A percentile compares a stretch with the other conserved stretches of the same genome.
Evolutionary conservation across 1,284 basidiomycete species (phyloP).

Genomic region (Moesziomyces antarcticus): DNA sequence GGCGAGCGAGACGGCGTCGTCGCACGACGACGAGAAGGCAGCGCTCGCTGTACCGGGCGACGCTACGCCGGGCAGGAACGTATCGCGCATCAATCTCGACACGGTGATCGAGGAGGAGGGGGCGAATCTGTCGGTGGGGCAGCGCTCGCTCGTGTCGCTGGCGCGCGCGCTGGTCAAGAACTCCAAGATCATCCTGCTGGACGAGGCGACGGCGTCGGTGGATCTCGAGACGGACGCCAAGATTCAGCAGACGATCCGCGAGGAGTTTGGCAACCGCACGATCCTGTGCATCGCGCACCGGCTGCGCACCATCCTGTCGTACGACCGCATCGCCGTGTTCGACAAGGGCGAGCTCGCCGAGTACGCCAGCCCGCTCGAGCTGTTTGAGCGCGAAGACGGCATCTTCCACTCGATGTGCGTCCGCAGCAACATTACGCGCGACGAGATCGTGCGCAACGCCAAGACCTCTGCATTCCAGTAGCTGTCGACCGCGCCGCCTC

Average conservation of each 20-base stretch:
- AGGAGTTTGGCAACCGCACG: conserved; percentile 82
- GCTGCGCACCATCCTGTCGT: conserved; percentile 81
- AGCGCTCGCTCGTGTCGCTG: conserved; percentile 67
- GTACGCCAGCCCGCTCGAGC: conserved; percentile 76
- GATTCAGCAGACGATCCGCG: conserved; percentile 85
- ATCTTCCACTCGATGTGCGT: conserved; percentile 79
- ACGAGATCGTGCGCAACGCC: conserved; percentile 64
- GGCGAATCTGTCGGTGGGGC: conserved; percentile 66
- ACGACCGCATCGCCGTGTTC: conserved; percentile 83
- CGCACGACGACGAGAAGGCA: conserved; percentile 34
- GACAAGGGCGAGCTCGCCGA: conserved; percentile 78
- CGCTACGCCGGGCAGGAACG: conserved; percentile 17
- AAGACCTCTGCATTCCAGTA: conserved; percentile 8
- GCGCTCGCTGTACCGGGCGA: conserved; percentile 21
- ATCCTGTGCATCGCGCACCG: conserved; percentile 80
- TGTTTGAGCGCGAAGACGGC: conserved; percentile 73
- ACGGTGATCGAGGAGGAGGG: conserved; percentile 67
- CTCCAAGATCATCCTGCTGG: conserved; percentile 65
- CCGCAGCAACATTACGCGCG: conserved; percentile 76
- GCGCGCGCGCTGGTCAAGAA: conserved; percentile 67
- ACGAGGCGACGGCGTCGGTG: conserved; percentile 82
- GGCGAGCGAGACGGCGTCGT: conserved; percentile 19
- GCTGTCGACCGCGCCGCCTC: no score
- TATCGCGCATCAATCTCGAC: conserved; percentile 63
- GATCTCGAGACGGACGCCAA: conserved; percentile 83